Conservation (phyloP, 2,329 filamentous ascomycete genomes). For the Diaporthe sp. region DNA sequence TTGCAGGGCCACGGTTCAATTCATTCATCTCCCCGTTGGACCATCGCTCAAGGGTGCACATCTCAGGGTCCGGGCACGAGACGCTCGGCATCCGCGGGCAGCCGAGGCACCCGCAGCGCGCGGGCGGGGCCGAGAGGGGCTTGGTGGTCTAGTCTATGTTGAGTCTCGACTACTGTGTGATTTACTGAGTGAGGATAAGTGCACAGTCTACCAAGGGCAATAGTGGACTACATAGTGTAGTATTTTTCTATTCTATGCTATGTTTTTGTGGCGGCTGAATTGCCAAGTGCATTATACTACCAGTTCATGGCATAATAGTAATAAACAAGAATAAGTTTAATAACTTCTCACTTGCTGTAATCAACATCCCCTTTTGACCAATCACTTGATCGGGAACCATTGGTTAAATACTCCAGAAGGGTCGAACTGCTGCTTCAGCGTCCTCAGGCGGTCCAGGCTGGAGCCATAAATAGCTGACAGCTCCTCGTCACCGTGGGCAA, state of each 20-base stretch:
- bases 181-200: not conserved
- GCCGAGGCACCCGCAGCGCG: not conserved
- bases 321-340: not conserved
- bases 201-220: not conserved
- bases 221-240: not conserved
- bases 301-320: no score
- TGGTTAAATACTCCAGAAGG: slow-evolving; percentile 56
- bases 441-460: slow-evolving; percentile 57
- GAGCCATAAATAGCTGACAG: slow-evolving; percentile 59
- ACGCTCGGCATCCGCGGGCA: slow-evolving; percentile 5
- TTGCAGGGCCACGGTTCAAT: not conserved
- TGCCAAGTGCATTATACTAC: no score
- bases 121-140: slow-evolving; percentile 12
- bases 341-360: no score
- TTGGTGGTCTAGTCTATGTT: not conserved
- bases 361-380: not conserved
- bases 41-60: not conserved
- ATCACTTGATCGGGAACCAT: slow-evolving; percentile 23
- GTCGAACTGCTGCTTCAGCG: slow-evolving; percentile 64
- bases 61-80: slow-evolving; percentile 10
- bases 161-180: not conserved
- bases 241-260: no score
- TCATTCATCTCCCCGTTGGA: not conserved
- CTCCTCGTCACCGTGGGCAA: slow-evolving; percentile 63
- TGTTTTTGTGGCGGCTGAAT: no score